These are phyloP conservation scores for Besnoitia besnoiti DNA, from an alignment of 169 alveolate species.

Conservation along the genomic window DNA sequence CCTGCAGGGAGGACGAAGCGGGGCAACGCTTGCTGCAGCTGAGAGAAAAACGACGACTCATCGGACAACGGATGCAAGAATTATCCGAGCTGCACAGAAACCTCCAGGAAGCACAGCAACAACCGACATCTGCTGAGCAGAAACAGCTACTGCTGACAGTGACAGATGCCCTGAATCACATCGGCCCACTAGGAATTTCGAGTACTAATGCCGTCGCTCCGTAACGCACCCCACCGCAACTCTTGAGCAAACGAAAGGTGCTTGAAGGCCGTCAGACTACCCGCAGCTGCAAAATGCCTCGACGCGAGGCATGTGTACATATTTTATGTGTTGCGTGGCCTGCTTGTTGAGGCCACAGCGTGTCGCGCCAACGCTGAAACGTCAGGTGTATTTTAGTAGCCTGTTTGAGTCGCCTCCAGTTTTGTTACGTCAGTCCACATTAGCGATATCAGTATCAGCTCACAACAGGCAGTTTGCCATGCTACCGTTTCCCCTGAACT, in stretches of 20 bases:
- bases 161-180: not conserved
- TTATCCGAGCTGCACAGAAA: not conserved
- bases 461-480: too few relatives aligned
- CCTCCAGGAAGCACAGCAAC: not conserved
- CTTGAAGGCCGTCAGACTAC: too few relatives aligned
- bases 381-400: too few relatives aligned
- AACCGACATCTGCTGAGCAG: not conserved
- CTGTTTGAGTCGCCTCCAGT: too few relatives aligned
- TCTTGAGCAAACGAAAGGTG: not conserved
- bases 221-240: not conserved
- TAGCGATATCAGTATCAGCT: too few relatives aligned
- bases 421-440: too few relatives aligned
- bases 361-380: too few relatives aligned
- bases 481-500: too few relatives aligned
- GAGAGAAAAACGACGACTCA: not conserved
- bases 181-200: not conserved
- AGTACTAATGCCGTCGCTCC: not conserved
- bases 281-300: too few relatives aligned
- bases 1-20: constrained; percentile 23
- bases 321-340: too few relatives aligned
- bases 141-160: not conserved
- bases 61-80: constrained; percentile 10
- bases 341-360: too few relatives aligned
- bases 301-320: too few relatives aligned
- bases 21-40: constrained; percentile 18